These are phyloP conservation scores for Pholiota conissans DNA, from an alignment of 768 basidiomycete species.

Conservation along the genomic window DNA sequence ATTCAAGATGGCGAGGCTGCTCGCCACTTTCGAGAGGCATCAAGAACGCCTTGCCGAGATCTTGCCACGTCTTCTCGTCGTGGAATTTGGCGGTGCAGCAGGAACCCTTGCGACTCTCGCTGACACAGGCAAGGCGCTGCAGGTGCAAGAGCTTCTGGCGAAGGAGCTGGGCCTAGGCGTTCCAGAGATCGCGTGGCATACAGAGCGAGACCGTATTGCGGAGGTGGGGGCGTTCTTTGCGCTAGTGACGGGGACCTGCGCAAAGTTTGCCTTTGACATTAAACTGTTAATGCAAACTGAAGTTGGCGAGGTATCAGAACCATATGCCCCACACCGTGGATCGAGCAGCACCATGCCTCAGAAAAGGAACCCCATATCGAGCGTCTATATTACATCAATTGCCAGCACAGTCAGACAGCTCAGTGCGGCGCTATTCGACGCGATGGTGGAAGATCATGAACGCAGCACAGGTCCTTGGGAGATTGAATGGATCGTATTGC, in stretches of 20 bases:
- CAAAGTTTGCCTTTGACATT: conserved; percentile 44
- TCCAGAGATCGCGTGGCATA: conserved; percentile 39
- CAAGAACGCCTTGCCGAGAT: conserved; percentile 36
- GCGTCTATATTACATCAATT: conserved; percentile 45
- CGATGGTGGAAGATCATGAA: conserved; percentile 50
- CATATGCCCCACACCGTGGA: conserved; percentile 41
- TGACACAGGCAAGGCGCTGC: conserved; percentile 34
- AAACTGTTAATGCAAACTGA: conserved; percentile 51
- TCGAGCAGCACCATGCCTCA: conserved; percentile 53
- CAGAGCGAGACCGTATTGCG: conserved; percentile 43
- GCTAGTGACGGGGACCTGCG: conserved; percentile 42
- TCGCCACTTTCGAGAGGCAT: conserved; percentile 43
- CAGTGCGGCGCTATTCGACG: conserved; percentile 39
- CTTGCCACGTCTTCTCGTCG: conserved; percentile 34
- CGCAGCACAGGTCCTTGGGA: conserved; percentile 50
- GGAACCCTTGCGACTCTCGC: conserved; percentile 46
- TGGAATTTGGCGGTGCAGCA: conserved; percentile 47
- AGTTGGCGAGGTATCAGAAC: conserved; percentile 44
- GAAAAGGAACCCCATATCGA: conserved; percentile 47
- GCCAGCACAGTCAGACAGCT: conserved; percentile 40
- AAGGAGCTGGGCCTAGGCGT: conserved; percentile 25
- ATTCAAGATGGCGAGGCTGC: conserved; percentile 45
- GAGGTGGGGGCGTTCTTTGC: conserved; percentile 45
- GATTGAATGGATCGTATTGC: conserved; percentile 49
- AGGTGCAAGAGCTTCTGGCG: conserved; percentile 30